A percentile compares a stretch with the other conserved stretches of the same genome.
phyloP scores from a whole-genome alignment of 345 rosid genomes.

The Microcos paniculata region DNA sequence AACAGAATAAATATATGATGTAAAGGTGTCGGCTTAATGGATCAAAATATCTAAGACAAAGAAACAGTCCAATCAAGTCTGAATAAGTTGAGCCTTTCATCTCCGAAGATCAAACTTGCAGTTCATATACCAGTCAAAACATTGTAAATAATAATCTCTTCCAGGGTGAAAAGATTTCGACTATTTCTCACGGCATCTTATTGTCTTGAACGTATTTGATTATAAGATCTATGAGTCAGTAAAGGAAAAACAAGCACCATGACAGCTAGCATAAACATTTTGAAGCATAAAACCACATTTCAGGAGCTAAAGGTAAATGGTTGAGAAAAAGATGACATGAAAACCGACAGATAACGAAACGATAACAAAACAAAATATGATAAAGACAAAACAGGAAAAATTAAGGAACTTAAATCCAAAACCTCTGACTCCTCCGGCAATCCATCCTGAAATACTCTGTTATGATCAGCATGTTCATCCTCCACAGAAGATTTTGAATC shows the following conservation, averaged over 20 bases:
- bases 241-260: background rate
- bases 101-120: conserved; percentile 1
- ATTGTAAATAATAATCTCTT: background rate
- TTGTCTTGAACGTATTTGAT: background rate
- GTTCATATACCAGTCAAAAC: background rate
- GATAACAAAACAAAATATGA: background rate
- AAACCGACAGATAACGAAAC: background rate
- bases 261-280: background rate
- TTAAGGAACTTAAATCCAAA: conserved; percentile 33
- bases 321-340: background rate
- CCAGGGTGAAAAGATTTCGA: background rate
- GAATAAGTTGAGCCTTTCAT: background rate
- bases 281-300: background rate
- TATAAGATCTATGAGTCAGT: conserved; percentile 6
- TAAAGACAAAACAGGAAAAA: conserved; percentile 12
- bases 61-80: background rate
- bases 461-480: conserved; percentile 18
- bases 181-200: background rate
- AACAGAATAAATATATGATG: conserved; percentile 21
- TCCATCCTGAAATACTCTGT: conserved; percentile 24
- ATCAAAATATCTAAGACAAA: conserved; percentile 3
- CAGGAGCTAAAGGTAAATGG: background rate
- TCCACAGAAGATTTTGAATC: conserved; percentile 36
- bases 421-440: conserved; percentile 47
- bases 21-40: background rate